Conservation (phyloP, 352 stramenopile genomes). For the Pythium plurisporium region DNA sequence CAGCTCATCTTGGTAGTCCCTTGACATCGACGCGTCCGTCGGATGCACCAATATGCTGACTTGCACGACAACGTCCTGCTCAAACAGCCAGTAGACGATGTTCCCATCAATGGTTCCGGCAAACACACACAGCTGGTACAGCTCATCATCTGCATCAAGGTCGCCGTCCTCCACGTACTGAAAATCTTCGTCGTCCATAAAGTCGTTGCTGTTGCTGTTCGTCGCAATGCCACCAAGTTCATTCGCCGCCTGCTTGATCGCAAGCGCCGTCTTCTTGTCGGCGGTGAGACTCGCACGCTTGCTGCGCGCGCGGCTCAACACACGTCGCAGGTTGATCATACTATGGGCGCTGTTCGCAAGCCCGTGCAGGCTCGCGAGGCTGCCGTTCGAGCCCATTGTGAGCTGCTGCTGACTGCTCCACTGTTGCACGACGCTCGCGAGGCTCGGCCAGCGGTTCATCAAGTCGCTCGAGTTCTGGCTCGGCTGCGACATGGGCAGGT, state of each 20-base stretch:
- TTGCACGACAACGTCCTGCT: conserved; percentile 52
- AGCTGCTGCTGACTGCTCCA: conserved; percentile 23
- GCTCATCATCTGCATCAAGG: conserved; percentile 28
- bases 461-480: conserved; percentile 57
- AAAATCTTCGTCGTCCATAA: conserved; percentile 27
- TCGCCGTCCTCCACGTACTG: conserved; percentile 37
- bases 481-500: conserved; percentile 58
- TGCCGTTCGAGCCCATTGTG: neutral
- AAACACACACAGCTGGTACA: conserved; percentile 65
- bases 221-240: neutral
- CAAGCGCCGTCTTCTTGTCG: conserved; percentile 6
- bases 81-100: conserved; percentile 72
- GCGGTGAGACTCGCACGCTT: conserved; percentile 16
- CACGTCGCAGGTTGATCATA: conserved; percentile 25
- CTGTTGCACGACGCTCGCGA: conserved; percentile 31
- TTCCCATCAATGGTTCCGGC: conserved; percentile 55
- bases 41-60: conserved; percentile 58
- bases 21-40: neutral
- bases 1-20: conserved; percentile 15
- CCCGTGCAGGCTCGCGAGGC: conserved; percentile 3
- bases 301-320: conserved; percentile 24
- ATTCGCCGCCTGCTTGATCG: neutral
- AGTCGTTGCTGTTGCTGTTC: neutral
- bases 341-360: conserved; percentile 18
- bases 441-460: conserved; percentile 26